Evolutionary conservation across 2,329 filamentous ascomycete genomes (phyloP).

Genomic region (Fusarium buxicola): DNA sequence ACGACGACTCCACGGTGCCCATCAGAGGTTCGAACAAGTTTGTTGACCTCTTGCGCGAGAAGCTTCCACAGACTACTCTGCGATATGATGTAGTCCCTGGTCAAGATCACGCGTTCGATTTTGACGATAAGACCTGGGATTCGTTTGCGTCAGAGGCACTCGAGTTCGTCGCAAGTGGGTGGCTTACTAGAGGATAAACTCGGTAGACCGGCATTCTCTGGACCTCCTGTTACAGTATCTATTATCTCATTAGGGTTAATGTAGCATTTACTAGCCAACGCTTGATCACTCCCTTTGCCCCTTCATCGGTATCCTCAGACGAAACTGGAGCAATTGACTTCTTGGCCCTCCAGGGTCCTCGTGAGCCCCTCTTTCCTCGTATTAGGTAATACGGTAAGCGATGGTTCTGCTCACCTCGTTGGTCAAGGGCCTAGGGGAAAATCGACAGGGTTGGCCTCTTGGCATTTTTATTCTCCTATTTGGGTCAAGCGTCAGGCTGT

Average conservation of each 20-base stretch:
- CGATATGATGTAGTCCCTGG: slow-evolving; percentile 33
- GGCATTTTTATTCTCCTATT: slow-evolving; percentile 12
- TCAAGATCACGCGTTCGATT: slow-evolving; percentile 41
- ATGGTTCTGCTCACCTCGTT: no score
- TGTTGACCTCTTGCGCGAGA: slow-evolving; percentile 10
- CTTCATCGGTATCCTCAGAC: no score
- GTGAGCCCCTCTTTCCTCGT: no score
- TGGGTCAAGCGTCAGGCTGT: slow-evolving; percentile 1
- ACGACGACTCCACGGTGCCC: slow-evolving; percentile 26
- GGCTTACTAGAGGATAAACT: slow-evolving; percentile 9
- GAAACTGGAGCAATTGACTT: no score
- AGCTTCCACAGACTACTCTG: slow-evolving; percentile 13
- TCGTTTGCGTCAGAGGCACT: slow-evolving; percentile 26
- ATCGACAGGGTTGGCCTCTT: neutral
- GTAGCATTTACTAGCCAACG: no score
- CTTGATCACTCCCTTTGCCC: no score
- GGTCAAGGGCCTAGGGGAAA: neutral
- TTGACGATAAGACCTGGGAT: slow-evolving; percentile 31
- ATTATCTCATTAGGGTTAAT: no score
- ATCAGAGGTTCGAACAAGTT: slow-evolving; percentile 20
- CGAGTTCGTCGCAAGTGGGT: slow-evolving; percentile 29
- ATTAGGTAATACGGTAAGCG: no score
- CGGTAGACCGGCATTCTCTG: neutral
- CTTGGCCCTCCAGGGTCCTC: no score
- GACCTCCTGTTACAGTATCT: neutral